Percentiles rank a stretch among this genome's conserved stretches.
Conservation (phyloP, 306 rosid species). For the Lathyrus sativus region DNA sequence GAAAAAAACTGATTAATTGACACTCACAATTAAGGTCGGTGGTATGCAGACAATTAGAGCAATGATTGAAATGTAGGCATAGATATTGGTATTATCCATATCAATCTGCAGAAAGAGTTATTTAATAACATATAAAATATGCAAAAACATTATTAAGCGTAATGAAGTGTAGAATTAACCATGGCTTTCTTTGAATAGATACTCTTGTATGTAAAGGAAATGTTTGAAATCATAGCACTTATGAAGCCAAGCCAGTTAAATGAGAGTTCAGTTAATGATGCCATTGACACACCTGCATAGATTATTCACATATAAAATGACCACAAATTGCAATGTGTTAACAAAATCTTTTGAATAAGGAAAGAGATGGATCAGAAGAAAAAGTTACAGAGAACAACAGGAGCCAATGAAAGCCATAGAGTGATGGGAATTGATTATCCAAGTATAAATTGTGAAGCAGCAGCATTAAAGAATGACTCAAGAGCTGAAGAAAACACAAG, state of each 20-base stretch:
- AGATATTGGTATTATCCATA: too few relatives aligned
- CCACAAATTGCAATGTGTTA: too few relatives aligned
- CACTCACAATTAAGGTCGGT: conserved; percentile 89
- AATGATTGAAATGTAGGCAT: conserved; percentile 87
- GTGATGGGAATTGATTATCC: conserved; percentile 79
- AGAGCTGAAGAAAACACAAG: conserved; percentile 58
- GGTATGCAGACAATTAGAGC: conserved; percentile 90
- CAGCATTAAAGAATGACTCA: conserved; percentile 94
- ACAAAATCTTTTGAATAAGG: too few relatives aligned
- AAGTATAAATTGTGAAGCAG: conserved; percentile 90
- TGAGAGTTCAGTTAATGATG: conserved; percentile 93
- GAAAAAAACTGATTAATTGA: background rate
- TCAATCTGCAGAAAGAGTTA: conserved; percentile 69
- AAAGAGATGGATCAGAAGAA: background rate
- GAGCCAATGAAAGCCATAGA: conserved; percentile 88
- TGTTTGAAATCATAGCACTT: conserved; percentile 94
- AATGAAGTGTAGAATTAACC: conserved; percentile 53
- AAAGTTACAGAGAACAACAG: conserved; percentile 86
- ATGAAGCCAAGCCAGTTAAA: conserved; percentile 90
- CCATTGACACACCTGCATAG: conserved; percentile 86
- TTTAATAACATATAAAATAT: background rate
- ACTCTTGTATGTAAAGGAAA: conserved; percentile 89
- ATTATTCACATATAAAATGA: too few relatives aligned
- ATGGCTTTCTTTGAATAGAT: conserved; percentile 97
- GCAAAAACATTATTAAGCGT: conserved; percentile 26